Evolutionary conservation across 2,329 filamentous ascomycete genomes (phyloP).

Genomic region (Scedosporium boydii): DNA sequence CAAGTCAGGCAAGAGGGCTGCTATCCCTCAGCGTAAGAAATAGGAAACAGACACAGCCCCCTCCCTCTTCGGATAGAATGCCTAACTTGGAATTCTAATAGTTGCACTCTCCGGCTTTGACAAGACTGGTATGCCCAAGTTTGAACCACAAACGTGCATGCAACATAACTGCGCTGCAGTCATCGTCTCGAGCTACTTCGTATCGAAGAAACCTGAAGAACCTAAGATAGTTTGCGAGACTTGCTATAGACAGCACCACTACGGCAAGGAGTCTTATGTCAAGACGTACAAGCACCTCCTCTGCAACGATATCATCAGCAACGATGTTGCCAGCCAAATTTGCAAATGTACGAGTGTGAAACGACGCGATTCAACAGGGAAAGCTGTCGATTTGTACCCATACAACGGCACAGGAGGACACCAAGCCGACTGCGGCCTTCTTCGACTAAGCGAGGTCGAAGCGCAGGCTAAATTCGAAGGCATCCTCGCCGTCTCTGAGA

Average conservation of each 20-base stretch:
- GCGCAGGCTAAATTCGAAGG: constrained; percentile 16
- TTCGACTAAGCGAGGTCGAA: constrained; percentile 12
- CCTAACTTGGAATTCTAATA: background rate
- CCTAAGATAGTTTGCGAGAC: constrained; percentile 19
- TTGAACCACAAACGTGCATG: constrained; percentile 11
- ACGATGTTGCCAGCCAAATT: constrained; percentile 14
- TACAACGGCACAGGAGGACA: constrained; percentile 2
- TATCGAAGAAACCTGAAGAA: constrained; percentile 5
- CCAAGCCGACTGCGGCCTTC: constrained; percentile 9
- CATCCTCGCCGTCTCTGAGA: constrained; percentile 7
- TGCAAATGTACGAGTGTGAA: constrained; percentile 15
- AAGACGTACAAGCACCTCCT: constrained; percentile 26
- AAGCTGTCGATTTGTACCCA: constrained; percentile 12
- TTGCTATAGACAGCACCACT: constrained; percentile 21
- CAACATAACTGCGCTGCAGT: constrained; percentile 8
- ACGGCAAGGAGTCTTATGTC: constrained; percentile 15
- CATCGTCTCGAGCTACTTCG: constrained; percentile 18
- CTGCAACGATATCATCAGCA: constrained; percentile 15
- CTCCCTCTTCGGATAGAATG: background rate
- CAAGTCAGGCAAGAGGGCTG: constrained; percentile 16
- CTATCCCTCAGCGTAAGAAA: constrained; percentile 13
- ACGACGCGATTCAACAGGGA: constrained; percentile 13
- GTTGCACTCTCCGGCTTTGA: constrained; percentile 12
- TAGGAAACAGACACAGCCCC: no score
- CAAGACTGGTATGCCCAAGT: constrained; percentile 10